Conservation (phyloP, 805 yeast genomes). For the Saturnispora diversa region DNA sequence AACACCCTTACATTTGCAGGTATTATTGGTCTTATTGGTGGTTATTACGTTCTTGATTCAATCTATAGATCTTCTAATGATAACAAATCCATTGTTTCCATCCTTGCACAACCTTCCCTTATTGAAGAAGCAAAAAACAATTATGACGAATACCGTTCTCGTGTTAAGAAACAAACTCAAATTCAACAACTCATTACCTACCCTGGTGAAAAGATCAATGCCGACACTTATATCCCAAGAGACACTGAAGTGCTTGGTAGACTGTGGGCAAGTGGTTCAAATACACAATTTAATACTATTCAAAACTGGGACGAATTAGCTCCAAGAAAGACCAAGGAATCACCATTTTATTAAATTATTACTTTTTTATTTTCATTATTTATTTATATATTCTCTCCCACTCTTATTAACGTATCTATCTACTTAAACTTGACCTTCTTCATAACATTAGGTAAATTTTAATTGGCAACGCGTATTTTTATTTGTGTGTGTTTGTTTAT, state of each 20-base stretch:
- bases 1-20: constrained; percentile 20
- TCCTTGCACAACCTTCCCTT: constrained; percentile 15
- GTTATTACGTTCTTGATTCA: constrained; percentile 42
- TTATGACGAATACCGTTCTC: constrained; percentile 19
- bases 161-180: constrained; percentile 20
- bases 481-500: too few species aligned
- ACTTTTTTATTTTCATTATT: background rate
- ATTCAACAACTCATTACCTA: constrained; percentile 18
- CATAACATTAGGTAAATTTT: too few species aligned
- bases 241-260: constrained; percentile 29
- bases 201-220: constrained; percentile 15
- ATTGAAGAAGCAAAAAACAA: constrained; percentile 19
- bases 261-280: constrained; percentile 23
- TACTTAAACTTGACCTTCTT: too few species aligned
- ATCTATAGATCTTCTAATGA: constrained; percentile 40
- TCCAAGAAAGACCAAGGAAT: constrained; percentile 27
- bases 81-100: constrained; percentile 22
- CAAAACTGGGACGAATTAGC: constrained; percentile 24
- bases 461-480: too few species aligned
- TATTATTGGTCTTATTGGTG: constrained; percentile 28
- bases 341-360: constrained; percentile 18
- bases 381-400: background rate
- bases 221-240: constrained; percentile 17
- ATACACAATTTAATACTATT: constrained; percentile 23
- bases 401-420: too few species aligned